Conservation (phyloP, 1,284 basidiomycete genomes). For the Austroboletus novae-zelandiae region DNA sequence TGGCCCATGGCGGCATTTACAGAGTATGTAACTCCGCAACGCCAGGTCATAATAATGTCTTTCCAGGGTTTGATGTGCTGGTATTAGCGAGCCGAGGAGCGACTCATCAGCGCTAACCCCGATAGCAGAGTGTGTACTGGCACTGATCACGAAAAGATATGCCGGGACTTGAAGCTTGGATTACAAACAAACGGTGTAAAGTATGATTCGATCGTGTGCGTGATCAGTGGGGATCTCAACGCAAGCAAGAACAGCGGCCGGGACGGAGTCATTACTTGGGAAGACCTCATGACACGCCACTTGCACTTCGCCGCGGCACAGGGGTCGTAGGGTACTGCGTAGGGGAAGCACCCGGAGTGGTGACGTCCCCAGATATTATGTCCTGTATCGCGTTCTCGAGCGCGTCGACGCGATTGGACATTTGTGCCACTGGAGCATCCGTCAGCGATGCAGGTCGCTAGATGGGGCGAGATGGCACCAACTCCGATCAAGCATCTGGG, state of each 20-base stretch:
- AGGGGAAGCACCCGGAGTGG: slow-evolving; percentile 46
- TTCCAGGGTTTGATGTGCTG: background rate
- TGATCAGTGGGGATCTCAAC: slow-evolving; percentile 16
- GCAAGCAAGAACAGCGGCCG: slow-evolving; percentile 9
- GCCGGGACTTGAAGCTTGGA: background rate
- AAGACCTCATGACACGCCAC: slow-evolving; percentile 25
- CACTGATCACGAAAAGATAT: background rate
- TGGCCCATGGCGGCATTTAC: no score
- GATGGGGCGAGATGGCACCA: slow-evolving; percentile 31
- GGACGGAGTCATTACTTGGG: slow-evolving; percentile 9
- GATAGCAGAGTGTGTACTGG: no score
- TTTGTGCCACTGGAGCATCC: slow-evolving; percentile 67
- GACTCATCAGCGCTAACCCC: no score
- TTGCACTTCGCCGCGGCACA: slow-evolving; percentile 41
- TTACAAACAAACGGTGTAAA: slow-evolving; percentile 14
- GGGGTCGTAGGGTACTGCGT: slow-evolving; percentile 34
- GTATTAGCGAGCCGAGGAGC: no score
- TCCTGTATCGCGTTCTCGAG: slow-evolving; percentile 80
- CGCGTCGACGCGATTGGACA: slow-evolving; percentile 81
- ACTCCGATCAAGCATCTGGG: slow-evolving; percentile 79
- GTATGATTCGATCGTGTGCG: slow-evolving; percentile 10
- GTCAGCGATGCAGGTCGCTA: background rate
- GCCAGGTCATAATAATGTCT: no score
- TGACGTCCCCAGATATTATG: slow-evolving; percentile 70
- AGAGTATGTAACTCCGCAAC: no score